Conservation (phyloP, 2,329 filamentous ascomycete genomes). For the Aspergillus uvarum region DNA sequence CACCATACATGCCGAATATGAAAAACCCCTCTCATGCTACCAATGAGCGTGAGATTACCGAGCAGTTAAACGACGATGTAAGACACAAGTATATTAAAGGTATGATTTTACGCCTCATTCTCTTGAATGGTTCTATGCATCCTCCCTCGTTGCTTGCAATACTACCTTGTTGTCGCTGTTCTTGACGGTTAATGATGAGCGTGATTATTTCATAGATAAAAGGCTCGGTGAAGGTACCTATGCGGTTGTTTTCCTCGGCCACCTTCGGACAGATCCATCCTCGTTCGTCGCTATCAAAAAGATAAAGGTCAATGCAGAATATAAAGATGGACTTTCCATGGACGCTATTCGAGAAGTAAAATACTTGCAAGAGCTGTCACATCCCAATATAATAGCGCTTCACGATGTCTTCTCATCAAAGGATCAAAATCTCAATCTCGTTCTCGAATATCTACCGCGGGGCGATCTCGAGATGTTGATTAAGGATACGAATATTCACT, state of each 20-base stretch:
- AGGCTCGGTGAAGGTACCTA: slow-evolving; percentile 97
- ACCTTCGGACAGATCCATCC: slow-evolving; percentile 69
- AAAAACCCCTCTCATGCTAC: slow-evolving; percentile 17
- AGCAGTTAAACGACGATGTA: slow-evolving; percentile 77
- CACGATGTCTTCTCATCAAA: slow-evolving; percentile 93
- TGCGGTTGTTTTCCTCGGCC: slow-evolving; percentile 88
- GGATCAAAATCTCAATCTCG: slow-evolving; percentile 92
- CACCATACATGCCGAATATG: slow-evolving; percentile 20
- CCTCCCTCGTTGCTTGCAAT: background rate
- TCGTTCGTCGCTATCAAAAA: slow-evolving; percentile 70
- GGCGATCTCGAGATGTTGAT: slow-evolving; percentile 95
- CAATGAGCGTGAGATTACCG: slow-evolving; percentile 53
- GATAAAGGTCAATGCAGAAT: slow-evolving; percentile 58
- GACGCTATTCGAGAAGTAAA: slow-evolving; percentile 96
- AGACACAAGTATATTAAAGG: slow-evolving; percentile 90
- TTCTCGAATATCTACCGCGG: slow-evolving; percentile 89
- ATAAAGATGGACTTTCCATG: slow-evolving; percentile 86
- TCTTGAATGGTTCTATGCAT: background rate
- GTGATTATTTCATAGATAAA: slow-evolving; percentile 57
- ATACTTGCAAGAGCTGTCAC: slow-evolving; percentile 87
- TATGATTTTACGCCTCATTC: slow-evolving; percentile 31
- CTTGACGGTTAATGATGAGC: background rate
- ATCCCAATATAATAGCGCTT: slow-evolving; percentile 93
- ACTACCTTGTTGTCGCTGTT: background rate
- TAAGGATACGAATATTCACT: slow-evolving; percentile 78